These are phyloP conservation scores for Lotus japonicus DNA, from an alignment of 306 rosid genomes.

Conservation along the genomic window DNA sequence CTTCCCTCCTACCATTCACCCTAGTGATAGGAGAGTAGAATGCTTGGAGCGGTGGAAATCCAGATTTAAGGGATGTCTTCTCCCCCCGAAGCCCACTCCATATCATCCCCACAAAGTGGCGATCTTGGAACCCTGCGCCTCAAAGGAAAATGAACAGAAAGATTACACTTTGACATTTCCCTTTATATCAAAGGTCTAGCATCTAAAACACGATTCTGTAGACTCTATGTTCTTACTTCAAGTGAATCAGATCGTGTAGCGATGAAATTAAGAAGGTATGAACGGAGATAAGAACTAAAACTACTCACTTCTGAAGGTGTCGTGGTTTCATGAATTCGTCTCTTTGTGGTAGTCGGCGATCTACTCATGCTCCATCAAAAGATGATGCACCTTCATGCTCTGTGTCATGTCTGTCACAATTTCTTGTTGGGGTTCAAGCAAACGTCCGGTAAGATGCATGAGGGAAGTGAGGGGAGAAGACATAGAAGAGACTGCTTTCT, in stretches of 20 bases:
- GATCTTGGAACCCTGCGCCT: no score
- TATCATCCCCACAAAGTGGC: slow-evolving; percentile 50
- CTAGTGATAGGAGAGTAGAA: no score
- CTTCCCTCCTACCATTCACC: no score
- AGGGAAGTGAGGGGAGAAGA: slow-evolving; percentile 1
- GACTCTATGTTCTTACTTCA: neutral
- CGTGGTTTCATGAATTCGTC: slow-evolving; percentile 98
- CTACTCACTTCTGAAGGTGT: slow-evolving; percentile 83
- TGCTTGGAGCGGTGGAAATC: no score
- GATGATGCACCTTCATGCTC: slow-evolving; percentile 38
- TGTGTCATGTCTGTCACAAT: slow-evolving; percentile 26
- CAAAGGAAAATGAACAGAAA: no score
- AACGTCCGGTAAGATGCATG: slow-evolving; percentile 4
- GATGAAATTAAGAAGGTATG: neutral
- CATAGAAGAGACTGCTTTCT: neutral
- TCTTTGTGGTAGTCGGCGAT: no score
- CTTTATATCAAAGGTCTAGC: no score
- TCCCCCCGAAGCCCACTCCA: no score
- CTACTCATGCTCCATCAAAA: slow-evolving; percentile 58
- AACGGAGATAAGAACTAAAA: neutral
- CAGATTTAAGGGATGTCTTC: no score
- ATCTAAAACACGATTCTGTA: neutral
- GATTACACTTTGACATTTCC: no score
- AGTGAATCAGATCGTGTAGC: neutral
- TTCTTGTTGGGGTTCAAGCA: slow-evolving; percentile 68